These are phyloP conservation scores for Neonectria ditissima DNA, from an alignment of 2,329 filamentous ascomycete species.

Conservation along the genomic window DNA sequence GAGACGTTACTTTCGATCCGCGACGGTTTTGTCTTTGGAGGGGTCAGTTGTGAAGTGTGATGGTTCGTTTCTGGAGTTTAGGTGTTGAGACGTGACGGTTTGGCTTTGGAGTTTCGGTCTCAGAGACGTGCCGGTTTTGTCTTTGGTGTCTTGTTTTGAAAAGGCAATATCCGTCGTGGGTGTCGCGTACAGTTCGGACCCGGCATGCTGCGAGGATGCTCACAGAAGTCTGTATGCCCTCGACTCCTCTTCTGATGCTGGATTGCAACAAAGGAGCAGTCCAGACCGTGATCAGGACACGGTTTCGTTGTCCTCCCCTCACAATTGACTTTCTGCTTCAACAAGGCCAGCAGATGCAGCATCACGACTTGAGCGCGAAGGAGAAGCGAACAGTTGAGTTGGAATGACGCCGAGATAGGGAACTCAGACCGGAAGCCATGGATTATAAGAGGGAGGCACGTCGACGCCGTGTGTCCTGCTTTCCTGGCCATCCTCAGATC, in stretches of 20 bases:
- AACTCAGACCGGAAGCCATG: not conserved
- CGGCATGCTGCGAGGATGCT: slow-evolving; percentile 5
- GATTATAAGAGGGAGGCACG: slow-evolving; percentile 23
- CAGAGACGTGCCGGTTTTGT: not conserved
- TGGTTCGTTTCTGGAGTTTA: not conserved
- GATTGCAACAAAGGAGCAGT: slow-evolving; percentile 11
- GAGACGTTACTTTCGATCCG: not conserved
- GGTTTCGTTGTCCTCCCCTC: slow-evolving; percentile 5
- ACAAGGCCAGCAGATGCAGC: slow-evolving; percentile 20
- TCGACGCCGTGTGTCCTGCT: not conserved
- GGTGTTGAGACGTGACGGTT: not conserved
- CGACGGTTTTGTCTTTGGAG: not conserved
- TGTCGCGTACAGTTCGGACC: slow-evolving; percentile 16
- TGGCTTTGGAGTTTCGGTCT: not conserved
- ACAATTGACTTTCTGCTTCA: slow-evolving; percentile 21
- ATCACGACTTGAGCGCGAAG: slow-evolving; percentile 8
- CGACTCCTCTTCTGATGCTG: not conserved
- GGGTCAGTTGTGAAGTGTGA: too few relatives aligned
- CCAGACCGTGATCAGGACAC: slow-evolving; percentile 2
- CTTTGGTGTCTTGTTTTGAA: not conserved
- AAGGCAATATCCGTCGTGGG: not conserved
- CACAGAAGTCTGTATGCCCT: slow-evolving; percentile 26
- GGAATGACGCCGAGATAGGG: not conserved
- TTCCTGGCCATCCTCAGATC: slow-evolving; percentile 5
- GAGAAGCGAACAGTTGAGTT: not conserved